phyloP scores from a whole-genome alignment of 2,329 filamentous ascomycete genomes.

The Colletotrichum sp. region DNA sequence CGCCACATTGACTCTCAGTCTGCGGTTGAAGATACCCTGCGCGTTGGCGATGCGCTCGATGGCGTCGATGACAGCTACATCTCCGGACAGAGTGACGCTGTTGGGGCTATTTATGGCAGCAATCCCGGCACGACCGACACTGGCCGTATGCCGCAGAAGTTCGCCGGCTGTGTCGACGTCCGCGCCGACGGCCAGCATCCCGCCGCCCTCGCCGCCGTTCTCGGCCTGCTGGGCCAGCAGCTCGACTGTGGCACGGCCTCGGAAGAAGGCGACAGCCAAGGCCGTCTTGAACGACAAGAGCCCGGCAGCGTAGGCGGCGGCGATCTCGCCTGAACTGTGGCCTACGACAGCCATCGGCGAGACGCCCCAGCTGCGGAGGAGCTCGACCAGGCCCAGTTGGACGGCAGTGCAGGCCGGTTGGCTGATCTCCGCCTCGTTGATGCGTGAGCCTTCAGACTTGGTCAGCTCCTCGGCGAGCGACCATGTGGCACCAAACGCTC shows the following conservation, averaged over 20 bases:
- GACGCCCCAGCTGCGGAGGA: background rate
- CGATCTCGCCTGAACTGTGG: background rate
- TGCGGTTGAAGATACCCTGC: background rate
- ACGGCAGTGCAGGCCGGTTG: background rate
- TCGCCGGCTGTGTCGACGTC: background rate
- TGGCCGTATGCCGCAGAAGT: background rate
- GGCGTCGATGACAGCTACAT: background rate
- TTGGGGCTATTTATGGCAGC: background rate
- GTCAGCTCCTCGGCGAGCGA: background rate
- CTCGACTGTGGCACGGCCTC: background rate
- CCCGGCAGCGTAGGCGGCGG: background rate
- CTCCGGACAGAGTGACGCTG: background rate
- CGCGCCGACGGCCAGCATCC: background rate
- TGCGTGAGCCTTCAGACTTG: fast-evolving
- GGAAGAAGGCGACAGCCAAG: background rate
- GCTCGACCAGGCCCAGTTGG: background rate
- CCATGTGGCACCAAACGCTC: background rate
- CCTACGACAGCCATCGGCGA: background rate
- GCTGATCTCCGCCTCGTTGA: background rate
- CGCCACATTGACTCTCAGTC: background rate
- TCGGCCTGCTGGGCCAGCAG: background rate
- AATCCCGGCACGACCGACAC: background rate
- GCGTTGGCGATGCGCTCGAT: background rate
- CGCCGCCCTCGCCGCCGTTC: background rate
- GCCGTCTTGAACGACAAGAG: background rate